A percentile compares a stretch with the other conserved stretches of the same genome.
Evolutionary conservation across 306 rosid species (phyloP).

Genomic region (Phaseolus lunatus): DNA sequence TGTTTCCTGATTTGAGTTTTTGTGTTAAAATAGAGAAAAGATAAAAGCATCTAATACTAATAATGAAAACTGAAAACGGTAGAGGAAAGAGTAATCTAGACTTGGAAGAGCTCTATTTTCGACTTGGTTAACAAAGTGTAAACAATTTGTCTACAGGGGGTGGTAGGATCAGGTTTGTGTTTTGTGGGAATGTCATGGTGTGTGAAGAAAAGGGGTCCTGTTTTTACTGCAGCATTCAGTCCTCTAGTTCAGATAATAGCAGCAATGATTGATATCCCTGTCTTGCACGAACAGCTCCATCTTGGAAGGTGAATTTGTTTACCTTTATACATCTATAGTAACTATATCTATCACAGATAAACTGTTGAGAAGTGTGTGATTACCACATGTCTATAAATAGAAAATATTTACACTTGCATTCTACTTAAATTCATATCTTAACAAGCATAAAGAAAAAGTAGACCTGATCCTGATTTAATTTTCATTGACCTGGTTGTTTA

Average conservation of each 20-base stretch:
- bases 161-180: conserved; percentile 86
- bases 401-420: neutral
- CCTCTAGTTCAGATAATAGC: conserved; percentile 90
- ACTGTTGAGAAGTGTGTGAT: too few species aligned
- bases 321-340: neutral
- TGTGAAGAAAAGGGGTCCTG: conserved; percentile 92
- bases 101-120: conserved; percentile 7
- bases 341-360: neutral
- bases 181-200: conserved; percentile 96
- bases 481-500: conserved; percentile 32
- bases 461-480: conserved; percentile 23
- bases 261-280: conserved; percentile 77
- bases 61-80: neutral
- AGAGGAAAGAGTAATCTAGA: neutral
- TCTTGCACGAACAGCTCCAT: conserved; percentile 75
- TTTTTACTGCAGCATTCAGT: conserved; percentile 90
- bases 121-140: conserved; percentile 27
- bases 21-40: neutral
- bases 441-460: neutral
- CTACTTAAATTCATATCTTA: neutral
- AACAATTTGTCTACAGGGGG: conserved; percentile 62
- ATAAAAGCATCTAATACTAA: conserved; percentile 22
- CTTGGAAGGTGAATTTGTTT: conserved; percentile 64
- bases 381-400: too few species aligned
- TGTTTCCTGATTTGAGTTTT: conserved; percentile 29